Conservation (phyloP, 2,329 filamentous ascomycete genomes). For the Teratosphaeria nubilosa region DNA sequence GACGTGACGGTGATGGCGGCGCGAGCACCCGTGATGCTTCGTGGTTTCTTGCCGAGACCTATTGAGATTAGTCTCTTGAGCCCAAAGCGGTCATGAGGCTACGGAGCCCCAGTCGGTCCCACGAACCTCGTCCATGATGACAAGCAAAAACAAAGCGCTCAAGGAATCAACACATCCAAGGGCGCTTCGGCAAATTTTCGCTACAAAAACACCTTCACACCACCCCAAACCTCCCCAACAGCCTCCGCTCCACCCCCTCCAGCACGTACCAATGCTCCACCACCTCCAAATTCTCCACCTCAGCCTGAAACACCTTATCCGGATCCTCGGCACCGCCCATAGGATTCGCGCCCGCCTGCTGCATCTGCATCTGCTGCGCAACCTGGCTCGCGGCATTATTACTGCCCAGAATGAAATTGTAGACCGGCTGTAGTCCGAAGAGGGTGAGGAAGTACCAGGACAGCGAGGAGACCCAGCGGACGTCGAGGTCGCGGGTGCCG, state of each 20-base stretch:
- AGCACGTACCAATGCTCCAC: constrained; percentile 88
- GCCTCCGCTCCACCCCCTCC: constrained; percentile 74
- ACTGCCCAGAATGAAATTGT: constrained; percentile 90
- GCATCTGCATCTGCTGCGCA: constrained; percentile 60
- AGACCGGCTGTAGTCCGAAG: constrained; percentile 92
- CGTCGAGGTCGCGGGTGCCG: constrained; percentile 89
- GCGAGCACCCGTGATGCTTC: too few relatives aligned
- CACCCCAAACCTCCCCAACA: constrained; percentile 44
- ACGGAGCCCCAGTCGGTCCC: too few relatives aligned
- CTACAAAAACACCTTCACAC: background rate
- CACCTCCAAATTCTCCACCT: constrained; percentile 92
- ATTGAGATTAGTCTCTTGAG: too few relatives aligned
- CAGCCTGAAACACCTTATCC: constrained; percentile 85
- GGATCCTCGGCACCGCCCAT: constrained; percentile 90
- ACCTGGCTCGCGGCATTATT: constrained; percentile 94
- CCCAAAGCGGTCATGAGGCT: too few relatives aligned
- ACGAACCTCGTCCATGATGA: too few relatives aligned
- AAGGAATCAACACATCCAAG: background rate
- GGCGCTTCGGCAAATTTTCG: background rate
- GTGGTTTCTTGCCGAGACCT: too few relatives aligned
- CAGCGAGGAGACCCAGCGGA: constrained; percentile 95
- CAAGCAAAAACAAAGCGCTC: too few relatives aligned
- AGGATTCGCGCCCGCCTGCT: constrained; percentile 38
- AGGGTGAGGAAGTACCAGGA: constrained; percentile 99
- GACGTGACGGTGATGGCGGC: too few relatives aligned